Conservation (phyloP, 257 asterid genomes). For the Forsythia viridissima region DNA sequence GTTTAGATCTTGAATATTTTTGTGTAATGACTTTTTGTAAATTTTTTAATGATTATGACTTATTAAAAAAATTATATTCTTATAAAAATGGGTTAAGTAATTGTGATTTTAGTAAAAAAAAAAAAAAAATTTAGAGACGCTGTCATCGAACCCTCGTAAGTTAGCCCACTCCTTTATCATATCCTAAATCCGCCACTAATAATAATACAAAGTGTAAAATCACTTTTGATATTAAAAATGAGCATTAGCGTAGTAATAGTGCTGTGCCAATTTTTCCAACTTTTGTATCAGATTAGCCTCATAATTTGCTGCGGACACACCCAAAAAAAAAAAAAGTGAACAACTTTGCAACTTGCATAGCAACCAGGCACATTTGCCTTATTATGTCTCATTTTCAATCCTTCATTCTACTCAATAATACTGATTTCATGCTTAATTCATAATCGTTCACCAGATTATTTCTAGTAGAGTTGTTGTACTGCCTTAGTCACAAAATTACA, state of each 20-base stretch:
- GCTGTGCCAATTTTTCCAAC: neutral
- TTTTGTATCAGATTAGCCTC: neutral
- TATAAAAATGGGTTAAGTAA: no score
- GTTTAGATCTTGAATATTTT: no score
- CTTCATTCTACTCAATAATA: constrained; percentile 15
- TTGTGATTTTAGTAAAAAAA: no score
- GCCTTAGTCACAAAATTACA: neutral
- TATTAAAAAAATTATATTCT: no score
- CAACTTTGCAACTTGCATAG: neutral
- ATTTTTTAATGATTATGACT: no score
- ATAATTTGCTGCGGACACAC: constrained; percentile 21
- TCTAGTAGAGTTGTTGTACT: neutral
- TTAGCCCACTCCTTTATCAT: no score
- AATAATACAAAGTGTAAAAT: neutral
- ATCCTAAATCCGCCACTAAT: no score
- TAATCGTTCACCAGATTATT: neutral
- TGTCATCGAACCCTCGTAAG: no score
- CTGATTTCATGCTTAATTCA: neutral
- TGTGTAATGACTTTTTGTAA: no score
- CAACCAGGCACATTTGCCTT: neutral
- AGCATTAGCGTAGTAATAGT: neutral
- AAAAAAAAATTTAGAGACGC: no score
- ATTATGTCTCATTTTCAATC: neutral
- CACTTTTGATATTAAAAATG: neutral
- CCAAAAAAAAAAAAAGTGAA: neutral